A percentile compares a stretch with the other conserved stretches of the same genome.
Evolutionary conservation across 2,329 filamentous ascomycete genomes (phyloP).

Genomic region (Botrytis squamosa): DNA sequence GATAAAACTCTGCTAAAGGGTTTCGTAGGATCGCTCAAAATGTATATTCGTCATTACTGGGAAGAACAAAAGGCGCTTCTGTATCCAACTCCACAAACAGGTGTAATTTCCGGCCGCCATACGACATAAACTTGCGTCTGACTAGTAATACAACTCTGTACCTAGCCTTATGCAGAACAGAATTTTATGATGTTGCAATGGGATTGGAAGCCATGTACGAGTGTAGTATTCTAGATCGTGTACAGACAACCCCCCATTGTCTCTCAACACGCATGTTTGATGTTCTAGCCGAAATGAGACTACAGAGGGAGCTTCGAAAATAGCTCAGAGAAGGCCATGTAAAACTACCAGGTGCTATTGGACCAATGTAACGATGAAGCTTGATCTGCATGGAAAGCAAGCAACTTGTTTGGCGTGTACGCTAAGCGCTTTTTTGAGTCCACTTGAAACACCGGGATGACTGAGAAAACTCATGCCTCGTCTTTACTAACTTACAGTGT

Average conservation of each 20-base stretch:
- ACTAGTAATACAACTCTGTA: slow-evolving; percentile 1
- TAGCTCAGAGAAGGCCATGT: neutral
- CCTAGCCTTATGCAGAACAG: neutral
- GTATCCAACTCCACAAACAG: neutral
- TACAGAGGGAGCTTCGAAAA: neutral
- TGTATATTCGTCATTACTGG: neutral
- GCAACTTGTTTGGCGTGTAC: neutral
- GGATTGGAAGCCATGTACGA: neutral
- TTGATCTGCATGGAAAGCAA: neutral
- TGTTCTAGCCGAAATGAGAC: neutral
- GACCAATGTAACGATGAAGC: neutral
- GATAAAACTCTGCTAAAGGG: neutral
- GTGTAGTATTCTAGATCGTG: neutral
- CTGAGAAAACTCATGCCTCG: neutral
- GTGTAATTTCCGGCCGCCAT: neutral
- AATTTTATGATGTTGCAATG: neutral
- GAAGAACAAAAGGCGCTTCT: neutral
- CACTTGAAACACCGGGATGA: neutral
- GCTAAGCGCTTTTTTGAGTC: neutral
- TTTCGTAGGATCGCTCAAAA: neutral
- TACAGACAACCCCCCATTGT: neutral
- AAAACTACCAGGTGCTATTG: neutral
- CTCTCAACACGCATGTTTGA: neutral
- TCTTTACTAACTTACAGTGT: slow-evolving; percentile 32
- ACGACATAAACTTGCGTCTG: neutral